These are phyloP conservation scores for Lignosus rhinocerotis DNA, from an alignment of 1,284 basidiomycete species.

Conservation along the genomic window DNA sequence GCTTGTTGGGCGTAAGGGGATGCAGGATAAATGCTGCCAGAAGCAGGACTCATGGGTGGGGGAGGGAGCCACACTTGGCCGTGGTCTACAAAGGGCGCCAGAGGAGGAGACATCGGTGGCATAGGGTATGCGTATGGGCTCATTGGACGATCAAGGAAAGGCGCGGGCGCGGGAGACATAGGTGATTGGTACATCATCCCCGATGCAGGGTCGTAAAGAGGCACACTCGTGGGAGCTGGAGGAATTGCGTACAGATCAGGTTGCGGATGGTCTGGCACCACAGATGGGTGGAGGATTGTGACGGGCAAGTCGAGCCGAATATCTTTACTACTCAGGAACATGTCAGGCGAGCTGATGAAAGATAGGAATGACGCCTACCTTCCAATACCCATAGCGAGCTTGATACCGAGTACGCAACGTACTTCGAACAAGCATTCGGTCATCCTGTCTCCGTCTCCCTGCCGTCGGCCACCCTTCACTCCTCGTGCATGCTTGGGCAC, in stretches of 20 bases:
- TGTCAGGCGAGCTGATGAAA: not conserved
- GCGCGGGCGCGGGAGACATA: slow-evolving; percentile 28
- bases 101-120: slow-evolving; percentile 38
- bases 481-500: slow-evolving; percentile 63
- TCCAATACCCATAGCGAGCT: slow-evolving; percentile 62
- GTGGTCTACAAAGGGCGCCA: slow-evolving; percentile 43
- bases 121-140: slow-evolving; percentile 38
- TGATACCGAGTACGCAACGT: slow-evolving; percentile 52
- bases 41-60: slow-evolving; percentile 28
- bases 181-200: slow-evolving; percentile 25
- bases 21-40: slow-evolving; percentile 19
- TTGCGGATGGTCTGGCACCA: slow-evolving; percentile 44
- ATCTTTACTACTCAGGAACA: slow-evolving; percentile 55
- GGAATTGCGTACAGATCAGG: slow-evolving; percentile 20
- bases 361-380: slow-evolving; percentile 42
- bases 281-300: slow-evolving; percentile 60
- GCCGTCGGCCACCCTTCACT: slow-evolving; percentile 53
- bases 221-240: slow-evolving; percentile 10
- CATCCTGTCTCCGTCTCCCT: slow-evolving; percentile 35
- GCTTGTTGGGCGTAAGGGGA: slow-evolving; percentile 33
- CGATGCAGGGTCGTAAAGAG: slow-evolving; percentile 20
- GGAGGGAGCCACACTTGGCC: slow-evolving; percentile 52
- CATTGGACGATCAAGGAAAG: slow-evolving; percentile 25
- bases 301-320: slow-evolving; percentile 64
- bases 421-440: slow-evolving; percentile 67